Evolutionary conservation across 2,329 filamentous ascomycete genomes (phyloP).

Genomic region (Colletotrichum spaethianum): DNA sequence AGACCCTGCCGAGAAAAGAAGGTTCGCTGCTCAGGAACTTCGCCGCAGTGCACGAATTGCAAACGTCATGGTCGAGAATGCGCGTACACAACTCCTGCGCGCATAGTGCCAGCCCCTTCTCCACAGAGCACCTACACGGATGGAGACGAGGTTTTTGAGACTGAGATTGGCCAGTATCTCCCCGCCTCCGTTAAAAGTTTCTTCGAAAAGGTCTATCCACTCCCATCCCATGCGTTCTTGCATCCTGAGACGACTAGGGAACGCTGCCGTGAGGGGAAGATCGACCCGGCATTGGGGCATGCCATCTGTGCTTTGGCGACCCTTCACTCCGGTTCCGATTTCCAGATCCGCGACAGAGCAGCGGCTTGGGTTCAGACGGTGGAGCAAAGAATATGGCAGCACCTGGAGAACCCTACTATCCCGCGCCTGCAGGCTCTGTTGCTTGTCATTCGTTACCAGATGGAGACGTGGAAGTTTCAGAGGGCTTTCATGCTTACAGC

Average conservation of each 20-base stretch:
- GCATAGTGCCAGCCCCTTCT: slow-evolving; percentile 9
- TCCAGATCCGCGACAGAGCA: slow-evolving; percentile 39
- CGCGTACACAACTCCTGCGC: slow-evolving; percentile 40
- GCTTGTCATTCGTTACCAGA: slow-evolving; percentile 61
- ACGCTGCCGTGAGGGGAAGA: slow-evolving; percentile 48
- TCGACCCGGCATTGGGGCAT: slow-evolving; percentile 49
- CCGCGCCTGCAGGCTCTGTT: slow-evolving; percentile 57
- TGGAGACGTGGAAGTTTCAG: slow-evolving; percentile 59
- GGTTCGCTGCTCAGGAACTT: slow-evolving; percentile 45
- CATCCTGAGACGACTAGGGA: slow-evolving; percentile 51
- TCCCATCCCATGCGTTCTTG: slow-evolving; percentile 52
- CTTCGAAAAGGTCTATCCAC: slow-evolving; percentile 46
- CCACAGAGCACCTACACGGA: slow-evolving; percentile 29
- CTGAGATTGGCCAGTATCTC: slow-evolving; percentile 40
- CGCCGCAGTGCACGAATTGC: slow-evolving; percentile 44
- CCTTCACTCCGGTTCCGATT: slow-evolving; percentile 47
- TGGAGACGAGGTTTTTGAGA: not conserved
- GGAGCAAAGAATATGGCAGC: slow-evolving; percentile 50
- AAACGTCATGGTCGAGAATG: slow-evolving; percentile 42
- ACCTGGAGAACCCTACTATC: slow-evolving; percentile 48
- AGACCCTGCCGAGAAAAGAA: slow-evolving; percentile 49
- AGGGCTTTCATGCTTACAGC: slow-evolving; percentile 58
- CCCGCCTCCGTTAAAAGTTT: slow-evolving; percentile 45
- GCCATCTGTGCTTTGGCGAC: slow-evolving; percentile 52
- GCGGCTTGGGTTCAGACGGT: slow-evolving; percentile 50